phyloP scores from a whole-genome alignment of 2,329 filamentous ascomycete species.

The Trichoderma sp. region DNA sequence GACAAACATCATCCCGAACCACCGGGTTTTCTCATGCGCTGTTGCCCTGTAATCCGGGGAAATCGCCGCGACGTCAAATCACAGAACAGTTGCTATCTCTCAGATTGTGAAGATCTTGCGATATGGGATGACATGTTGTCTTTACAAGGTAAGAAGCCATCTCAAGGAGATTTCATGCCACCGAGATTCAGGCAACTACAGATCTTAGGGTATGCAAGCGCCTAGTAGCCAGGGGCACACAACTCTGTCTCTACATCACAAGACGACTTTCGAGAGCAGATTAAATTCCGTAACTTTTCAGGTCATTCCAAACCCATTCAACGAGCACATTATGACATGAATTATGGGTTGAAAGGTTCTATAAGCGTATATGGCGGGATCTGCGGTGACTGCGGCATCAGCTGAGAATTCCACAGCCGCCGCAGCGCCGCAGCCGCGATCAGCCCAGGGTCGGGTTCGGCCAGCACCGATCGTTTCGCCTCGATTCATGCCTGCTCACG shows the following conservation, averaged over 20 bases:
- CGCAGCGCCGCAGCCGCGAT: not conserved
- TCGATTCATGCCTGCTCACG: not conserved
- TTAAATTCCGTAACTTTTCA: not conserved
- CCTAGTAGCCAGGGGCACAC: not conserved
- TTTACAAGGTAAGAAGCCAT: not conserved
- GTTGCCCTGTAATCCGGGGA: not conserved
- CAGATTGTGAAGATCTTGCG: not conserved
- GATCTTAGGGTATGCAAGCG: not conserved
- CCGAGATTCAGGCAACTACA: not conserved
- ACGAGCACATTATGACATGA: not conserved
- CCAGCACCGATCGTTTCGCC: constrained; percentile 2
- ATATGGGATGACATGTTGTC: not conserved
- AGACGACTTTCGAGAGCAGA: not conserved
- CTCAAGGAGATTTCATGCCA: not conserved
- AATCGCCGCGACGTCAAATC: not conserved
- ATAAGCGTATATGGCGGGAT: not conserved
- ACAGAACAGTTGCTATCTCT: not conserved
- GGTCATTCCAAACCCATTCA: not conserved
- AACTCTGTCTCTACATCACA: not conserved
- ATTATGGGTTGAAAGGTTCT: not conserved
- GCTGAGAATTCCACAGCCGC: not conserved
- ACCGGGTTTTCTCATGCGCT: not conserved
- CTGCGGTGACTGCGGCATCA: constrained; percentile 15
- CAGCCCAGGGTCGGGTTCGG: not conserved
- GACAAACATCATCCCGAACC: not conserved